Evolutionary conservation across 2,329 filamentous ascomycete genomes (phyloP), one percentile per base, ranked within the genome.

Genomic region (Trichothecium roseum): DNA sequence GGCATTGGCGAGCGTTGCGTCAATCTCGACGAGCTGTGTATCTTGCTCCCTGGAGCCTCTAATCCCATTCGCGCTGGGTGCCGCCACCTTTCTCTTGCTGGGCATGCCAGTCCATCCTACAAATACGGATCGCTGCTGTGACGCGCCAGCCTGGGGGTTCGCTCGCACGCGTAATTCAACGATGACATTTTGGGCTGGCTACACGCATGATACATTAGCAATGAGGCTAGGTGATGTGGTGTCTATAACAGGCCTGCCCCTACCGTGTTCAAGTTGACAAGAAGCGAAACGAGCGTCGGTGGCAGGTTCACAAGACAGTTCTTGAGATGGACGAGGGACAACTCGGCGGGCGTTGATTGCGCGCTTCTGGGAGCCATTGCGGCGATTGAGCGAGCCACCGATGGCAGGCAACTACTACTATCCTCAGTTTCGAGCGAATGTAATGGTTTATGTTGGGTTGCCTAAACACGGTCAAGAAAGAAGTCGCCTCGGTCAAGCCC

Each of bases 51-150:
- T 71, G 10, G 60, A 68, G 20, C 69, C 68, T 42, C 77, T 67
- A 24, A 63, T 63, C 16, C 72, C 68, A 45, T 64, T 74, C 38
- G 75, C 72, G 18, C 91, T 76, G 18, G 88, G 70, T 1, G 84
- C 74, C 10, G 79, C 75, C 46, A 83, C 64, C 55, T 78, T 83
- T 52, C 84, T 78, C 69, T 88, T 93, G 66, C 88, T 95, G 45
- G 87, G 83, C 85, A 98, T 93, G 48, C 91, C 91, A 9, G 91
- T 95, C 91, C 91, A 98, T 56, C 91, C 91, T 40, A 94, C 69
- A 55, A 83, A 98, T 48, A 93, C 69, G 32, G 84, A 93, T 50
- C 72, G 74, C 47, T 77, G 74, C 36, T 64, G 59, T 35, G 66
- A 55, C 28, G 64, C 51, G 48, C 66, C 64, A 18, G 63, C 51